Evolutionary conservation across 2,329 filamentous ascomycete genomes (phyloP), one percentile per base, ranked within the genome.

Genomic region (Leptodontidium sp.): DNA sequence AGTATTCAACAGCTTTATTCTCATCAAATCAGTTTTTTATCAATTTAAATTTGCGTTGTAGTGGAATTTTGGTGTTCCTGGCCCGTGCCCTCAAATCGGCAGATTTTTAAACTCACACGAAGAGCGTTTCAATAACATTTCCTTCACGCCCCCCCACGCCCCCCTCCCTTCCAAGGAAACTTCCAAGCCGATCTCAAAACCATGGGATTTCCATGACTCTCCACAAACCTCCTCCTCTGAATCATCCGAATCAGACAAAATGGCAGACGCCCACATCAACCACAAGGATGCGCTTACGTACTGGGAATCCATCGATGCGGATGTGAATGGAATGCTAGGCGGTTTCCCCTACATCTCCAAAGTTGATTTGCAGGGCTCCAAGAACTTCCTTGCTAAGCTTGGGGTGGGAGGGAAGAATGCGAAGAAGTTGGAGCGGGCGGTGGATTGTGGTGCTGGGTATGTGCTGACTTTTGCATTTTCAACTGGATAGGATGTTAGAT

Each of bases 291-390:
- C 76, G 4, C 69, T 68, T 24, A 67, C 74, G 14, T 87, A 88
- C 80, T 88, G 86, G 86, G 81, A 82, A 70, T 76, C 77, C 47
- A 82, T 86, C 67, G 80, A 83, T 47, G 81, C 85, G 12, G 84
- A 86, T 69, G 84, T 87, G 71, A 86, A 91, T 74, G 93, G 93
- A 76, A 94, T 96, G 90, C 90, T 97, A 1, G 94, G 93, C 70
- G 92, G 86, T 68, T 94, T 80, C 83, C 87, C 87, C 1, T 85
- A 89, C 78, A 86, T 92, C 76, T 91, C 88, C 43, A 86, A 88
- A 70, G 86, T 91, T 69, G 93, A 94, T 78, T 83, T 95, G 8
- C 88, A 90, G 74, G 90, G 90, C 52, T 92, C 89, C 0, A 85
- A 86, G 43, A 89, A 86, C 64, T 93, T 94, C 78, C 79, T 93